Percentiles rank a stretch among this genome's conserved stretches.
phyloP scores from a whole-genome alignment of 495 filamentous ascomycete genomes.

The Penicillium diatomitis region DNA sequence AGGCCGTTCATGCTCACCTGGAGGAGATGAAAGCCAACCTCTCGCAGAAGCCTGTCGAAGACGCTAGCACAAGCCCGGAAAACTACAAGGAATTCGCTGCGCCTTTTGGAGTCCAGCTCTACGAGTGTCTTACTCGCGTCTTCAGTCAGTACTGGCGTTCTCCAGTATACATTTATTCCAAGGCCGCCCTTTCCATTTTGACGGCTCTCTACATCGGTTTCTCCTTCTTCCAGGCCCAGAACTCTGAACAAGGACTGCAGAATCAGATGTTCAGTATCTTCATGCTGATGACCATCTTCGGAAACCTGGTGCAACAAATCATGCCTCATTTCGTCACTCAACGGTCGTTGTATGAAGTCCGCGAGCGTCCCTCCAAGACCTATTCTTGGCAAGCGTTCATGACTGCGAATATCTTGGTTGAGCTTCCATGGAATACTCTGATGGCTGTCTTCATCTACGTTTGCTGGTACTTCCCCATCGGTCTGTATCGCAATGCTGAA shows the following conservation, averaged over 20 bases:
- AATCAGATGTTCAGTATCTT: constrained; percentile 91
- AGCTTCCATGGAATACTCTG: constrained; percentile 66
- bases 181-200: constrained; percentile 44
- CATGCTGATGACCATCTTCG: constrained; percentile 76
- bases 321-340: constrained; percentile 64
- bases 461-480: constrained; percentile 62
- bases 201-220: constrained; percentile 77
- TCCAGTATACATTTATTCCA: constrained; percentile 48
- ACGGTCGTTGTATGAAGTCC: constrained; percentile 60
- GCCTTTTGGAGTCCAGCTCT: constrained; percentile 44
- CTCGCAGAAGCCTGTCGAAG: constrained; percentile 31
- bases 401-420: constrained; percentile 58
- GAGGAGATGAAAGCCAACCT: constrained; percentile 55
- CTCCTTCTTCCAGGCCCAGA: constrained; percentile 73
- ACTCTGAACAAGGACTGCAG: constrained; percentile 71
- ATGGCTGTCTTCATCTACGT: constrained; percentile 53
- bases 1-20: constrained; percentile 58
- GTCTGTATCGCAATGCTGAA: constrained; percentile 48
- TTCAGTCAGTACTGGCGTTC: constrained; percentile 54
- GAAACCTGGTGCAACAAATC: constrained; percentile 69
- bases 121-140: constrained; percentile 40
- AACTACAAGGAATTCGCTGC: constrained; percentile 44
- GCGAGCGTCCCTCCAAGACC: constrained; percentile 61
- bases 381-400: constrained; percentile 74
- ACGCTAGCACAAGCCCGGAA: constrained; percentile 20